phyloP scores from a whole-genome alignment of 768 basidiomycete genomes.

The Suillus luteus region DNA sequence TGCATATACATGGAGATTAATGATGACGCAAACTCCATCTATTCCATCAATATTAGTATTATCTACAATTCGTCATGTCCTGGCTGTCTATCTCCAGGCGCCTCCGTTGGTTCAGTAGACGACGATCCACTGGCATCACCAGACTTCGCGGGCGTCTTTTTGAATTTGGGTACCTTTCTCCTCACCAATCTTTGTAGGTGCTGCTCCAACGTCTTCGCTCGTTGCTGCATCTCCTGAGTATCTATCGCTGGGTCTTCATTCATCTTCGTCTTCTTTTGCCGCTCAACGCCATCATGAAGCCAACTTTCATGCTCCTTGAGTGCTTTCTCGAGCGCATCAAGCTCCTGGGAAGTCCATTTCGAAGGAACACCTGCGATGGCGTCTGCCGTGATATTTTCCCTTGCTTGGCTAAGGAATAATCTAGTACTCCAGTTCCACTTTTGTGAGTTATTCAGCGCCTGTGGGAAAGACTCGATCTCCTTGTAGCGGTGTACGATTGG shows the following conservation, averaged over 20 bases:
- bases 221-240: conserved; percentile 82
- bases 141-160: conserved; percentile 46
- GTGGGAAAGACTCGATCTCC: conserved; percentile 86
- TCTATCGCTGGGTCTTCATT: conserved; percentile 87
- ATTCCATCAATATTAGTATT: conserved; percentile 12
- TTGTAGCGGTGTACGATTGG: conserved; percentile 86
- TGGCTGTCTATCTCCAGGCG: conserved; percentile 21
- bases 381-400: conserved; percentile 70
- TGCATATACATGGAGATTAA: neutral
- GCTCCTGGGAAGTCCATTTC: conserved; percentile 86
- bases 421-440: conserved; percentile 88
- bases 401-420: conserved; percentile 84
- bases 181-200: conserved; percentile 68
- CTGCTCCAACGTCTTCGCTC: conserved; percentile 78
- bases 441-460: conserved; percentile 78
- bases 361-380: conserved; percentile 59
- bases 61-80: conserved; percentile 35
- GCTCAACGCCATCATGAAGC: conserved; percentile 80
- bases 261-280: conserved; percentile 72
- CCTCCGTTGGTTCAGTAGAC: conserved; percentile 21
- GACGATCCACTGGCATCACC: conserved; percentile 18
- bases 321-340: conserved; percentile 74
- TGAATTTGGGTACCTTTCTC: conserved; percentile 67
- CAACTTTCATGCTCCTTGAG: conserved; percentile 82
- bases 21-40: conserved; percentile 16